Evolutionary conservation across 495 filamentous ascomycete species (phyloP), one percentile per base, ranked within the genome.

Genomic region (Trichoderma asperelloides): DNA sequence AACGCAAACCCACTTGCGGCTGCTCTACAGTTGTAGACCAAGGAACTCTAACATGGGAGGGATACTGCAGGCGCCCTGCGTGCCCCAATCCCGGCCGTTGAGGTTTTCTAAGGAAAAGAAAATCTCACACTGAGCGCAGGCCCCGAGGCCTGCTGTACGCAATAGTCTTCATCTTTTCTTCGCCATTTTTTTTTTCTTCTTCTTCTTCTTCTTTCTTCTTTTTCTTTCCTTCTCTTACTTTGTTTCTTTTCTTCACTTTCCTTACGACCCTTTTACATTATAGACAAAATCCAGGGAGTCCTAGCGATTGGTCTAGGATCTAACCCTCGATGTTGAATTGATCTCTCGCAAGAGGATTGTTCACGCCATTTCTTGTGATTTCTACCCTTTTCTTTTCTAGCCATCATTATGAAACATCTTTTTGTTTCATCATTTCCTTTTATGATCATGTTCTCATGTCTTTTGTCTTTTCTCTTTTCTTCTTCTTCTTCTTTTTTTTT

Each of bases 31-130:
- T 39, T 18, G 62, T 40, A 12, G 40, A 43, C 8, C 37, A 30
- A 49, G 43, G 40, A 15, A 30, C 27, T 49, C 64, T 28, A 41
- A 65, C 33, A 25, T 65, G 64, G 64, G 43, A 45, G 21, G 64
- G 41, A 9, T 65, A 47, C 27, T 65, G 64, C 27, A 28, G 64
- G 13, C 64, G 64, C 15, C n/a, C 64, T 51, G 40, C 33, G 43
- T 65, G 64, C 23, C 64, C 64, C 33, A 64, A 64, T 33, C 62
- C 62, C 4, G 43, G 43, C 39, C 40, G 64, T 28, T 60, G 27
- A 60, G 5, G 8, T 15, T 28, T 60, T 13, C 13, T 30, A 16
- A 27, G 3, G n/a, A 3, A 12, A 1, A 0, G 49, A 12, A 3
- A 25, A 7, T 57, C 16, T 21, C 21, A 57, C 49, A 57, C 28